phyloP scores from a whole-genome alignment of 768 basidiomycete species.

The Russula sp. region DNA sequence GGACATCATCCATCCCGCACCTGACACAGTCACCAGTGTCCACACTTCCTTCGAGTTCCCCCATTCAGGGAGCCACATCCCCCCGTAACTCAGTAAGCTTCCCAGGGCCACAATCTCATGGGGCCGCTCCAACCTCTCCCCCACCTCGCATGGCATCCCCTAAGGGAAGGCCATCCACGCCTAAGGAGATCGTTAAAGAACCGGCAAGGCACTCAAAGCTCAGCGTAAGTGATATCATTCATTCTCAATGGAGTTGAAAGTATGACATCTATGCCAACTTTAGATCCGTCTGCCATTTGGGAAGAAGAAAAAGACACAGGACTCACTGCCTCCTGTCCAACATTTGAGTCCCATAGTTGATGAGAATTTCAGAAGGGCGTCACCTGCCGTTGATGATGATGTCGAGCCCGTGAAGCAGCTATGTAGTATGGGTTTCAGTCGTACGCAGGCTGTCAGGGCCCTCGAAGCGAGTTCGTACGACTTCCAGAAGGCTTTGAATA shows the following conservation, averaged over 20 bases:
- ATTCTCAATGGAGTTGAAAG: background rate
- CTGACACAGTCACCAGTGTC: slow-evolving; percentile 26
- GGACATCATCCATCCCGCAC: slow-evolving; percentile 26
- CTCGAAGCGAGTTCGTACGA: slow-evolving; percentile 83
- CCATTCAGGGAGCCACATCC: slow-evolving; percentile 28
- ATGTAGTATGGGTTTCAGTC: slow-evolving; percentile 85
- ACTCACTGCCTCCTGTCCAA: slow-evolving; percentile 35
- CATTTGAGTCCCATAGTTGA: slow-evolving; percentile 36
- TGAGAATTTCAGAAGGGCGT: slow-evolving; percentile 34
- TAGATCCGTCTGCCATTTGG: slow-evolving; percentile 77
- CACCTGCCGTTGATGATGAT: slow-evolving; percentile 62
- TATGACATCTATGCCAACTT: slow-evolving; percentile 17
- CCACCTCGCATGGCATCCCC: slow-evolving; percentile 46
- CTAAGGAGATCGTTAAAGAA: slow-evolving; percentile 45
- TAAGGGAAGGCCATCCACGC: slow-evolving; percentile 49
- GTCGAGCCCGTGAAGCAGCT: slow-evolving; percentile 72
- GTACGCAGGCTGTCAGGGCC: slow-evolving; percentile 72
- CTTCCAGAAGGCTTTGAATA: slow-evolving; percentile 70
- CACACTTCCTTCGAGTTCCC: slow-evolving; percentile 36
- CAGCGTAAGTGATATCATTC: slow-evolving; percentile 48
- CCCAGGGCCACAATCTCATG: slow-evolving; percentile 25
- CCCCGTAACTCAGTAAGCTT: slow-evolving; percentile 14
- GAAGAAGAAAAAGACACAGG: slow-evolving; percentile 62
- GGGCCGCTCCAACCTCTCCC: slow-evolving; percentile 33
- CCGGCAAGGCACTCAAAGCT: slow-evolving; percentile 59